Percentiles rank a stretch among this genome's conserved stretches.
phyloP scores from a whole-genome alignment of 106 monocot genomes.

The Xerophyta viscosa region DNA sequence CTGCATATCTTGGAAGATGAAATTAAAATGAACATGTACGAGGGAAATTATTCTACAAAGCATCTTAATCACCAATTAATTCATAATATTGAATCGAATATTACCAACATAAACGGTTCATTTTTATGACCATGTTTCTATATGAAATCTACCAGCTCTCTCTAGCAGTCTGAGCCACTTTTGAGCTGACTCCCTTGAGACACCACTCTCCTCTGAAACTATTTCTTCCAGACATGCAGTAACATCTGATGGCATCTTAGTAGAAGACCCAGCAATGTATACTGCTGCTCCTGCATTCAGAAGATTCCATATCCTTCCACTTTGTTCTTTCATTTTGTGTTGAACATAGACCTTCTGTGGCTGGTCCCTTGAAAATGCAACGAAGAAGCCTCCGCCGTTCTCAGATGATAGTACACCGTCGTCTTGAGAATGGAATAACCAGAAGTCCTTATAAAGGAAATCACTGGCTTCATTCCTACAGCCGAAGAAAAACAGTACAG shows the following conservation, averaged over 20 bases:
- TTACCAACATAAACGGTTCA: no score
- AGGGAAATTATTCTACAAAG: no score
- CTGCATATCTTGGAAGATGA: no score
- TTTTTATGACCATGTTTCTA: slow-evolving; percentile 76
- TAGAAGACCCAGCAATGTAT: slow-evolving; percentile 80
- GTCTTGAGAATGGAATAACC: slow-evolving; percentile 44
- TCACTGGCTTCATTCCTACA: slow-evolving; percentile 56
- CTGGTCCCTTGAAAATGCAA: slow-evolving; percentile 93
- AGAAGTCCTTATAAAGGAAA: slow-evolving; percentile 67
- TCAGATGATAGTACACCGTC: slow-evolving; percentile 50
- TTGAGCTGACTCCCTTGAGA: slow-evolving; percentile 51
- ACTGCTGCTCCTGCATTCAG: slow-evolving; percentile 43
- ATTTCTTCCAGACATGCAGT: slow-evolving; percentile 63
- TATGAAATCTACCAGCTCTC: slow-evolving; percentile 47
- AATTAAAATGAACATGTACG: no score
- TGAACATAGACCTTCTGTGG: slow-evolving; percentile 84
- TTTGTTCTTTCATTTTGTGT: slow-evolving; percentile 87
- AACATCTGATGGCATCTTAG: no score
- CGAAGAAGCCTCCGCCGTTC: slow-evolving; percentile 81
- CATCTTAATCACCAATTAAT: no score
- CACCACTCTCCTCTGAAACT: slow-evolving; percentile 47
- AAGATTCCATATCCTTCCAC: slow-evolving; percentile 58
- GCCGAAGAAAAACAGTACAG: slow-evolving; percentile 94
- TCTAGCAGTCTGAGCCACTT: slow-evolving; percentile 58
- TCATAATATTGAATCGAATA: no score